phyloP scores from a whole-genome alignment of 148 eudicot species.

The Rhododendron ovatum region DNA sequence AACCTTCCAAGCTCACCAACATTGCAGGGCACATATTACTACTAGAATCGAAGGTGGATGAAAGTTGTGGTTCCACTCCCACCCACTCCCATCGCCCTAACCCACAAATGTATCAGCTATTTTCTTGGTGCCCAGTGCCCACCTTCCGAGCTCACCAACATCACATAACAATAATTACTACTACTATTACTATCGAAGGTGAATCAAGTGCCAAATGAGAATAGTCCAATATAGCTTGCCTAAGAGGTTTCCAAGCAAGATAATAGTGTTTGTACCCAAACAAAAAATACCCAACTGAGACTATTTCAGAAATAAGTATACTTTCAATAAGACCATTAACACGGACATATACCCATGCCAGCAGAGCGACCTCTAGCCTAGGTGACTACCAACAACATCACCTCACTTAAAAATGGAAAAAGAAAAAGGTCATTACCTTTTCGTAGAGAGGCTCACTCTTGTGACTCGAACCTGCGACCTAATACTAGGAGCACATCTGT shows the following conservation, averaged over 20 bases:
- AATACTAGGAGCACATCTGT: neutral
- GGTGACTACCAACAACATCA: neutral
- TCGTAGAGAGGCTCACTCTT: neutral
- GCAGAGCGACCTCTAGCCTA: neutral
- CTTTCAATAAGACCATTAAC: neutral
- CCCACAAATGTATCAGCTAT: neutral
- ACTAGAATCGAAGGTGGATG: neutral
- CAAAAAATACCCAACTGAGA: neutral
- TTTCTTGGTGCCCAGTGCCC: neutral
- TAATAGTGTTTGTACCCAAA: neutral
- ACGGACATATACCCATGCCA: neutral
- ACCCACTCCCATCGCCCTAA: neutral
- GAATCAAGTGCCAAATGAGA: neutral
- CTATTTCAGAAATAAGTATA: neutral
- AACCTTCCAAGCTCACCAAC: neutral
- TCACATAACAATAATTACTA: neutral
- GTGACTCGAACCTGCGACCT: neutral
- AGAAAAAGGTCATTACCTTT: neutral
- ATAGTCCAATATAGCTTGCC: neutral
- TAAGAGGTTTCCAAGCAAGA: neutral
- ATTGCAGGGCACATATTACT: neutral
- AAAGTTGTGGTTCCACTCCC: neutral
- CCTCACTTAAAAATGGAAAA: neutral
- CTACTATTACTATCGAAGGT: neutral
- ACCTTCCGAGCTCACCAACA: neutral